Base-by-base conservation (phyloP, 176 grass and related monocot genomes). In the Carex parvula region DNA sequence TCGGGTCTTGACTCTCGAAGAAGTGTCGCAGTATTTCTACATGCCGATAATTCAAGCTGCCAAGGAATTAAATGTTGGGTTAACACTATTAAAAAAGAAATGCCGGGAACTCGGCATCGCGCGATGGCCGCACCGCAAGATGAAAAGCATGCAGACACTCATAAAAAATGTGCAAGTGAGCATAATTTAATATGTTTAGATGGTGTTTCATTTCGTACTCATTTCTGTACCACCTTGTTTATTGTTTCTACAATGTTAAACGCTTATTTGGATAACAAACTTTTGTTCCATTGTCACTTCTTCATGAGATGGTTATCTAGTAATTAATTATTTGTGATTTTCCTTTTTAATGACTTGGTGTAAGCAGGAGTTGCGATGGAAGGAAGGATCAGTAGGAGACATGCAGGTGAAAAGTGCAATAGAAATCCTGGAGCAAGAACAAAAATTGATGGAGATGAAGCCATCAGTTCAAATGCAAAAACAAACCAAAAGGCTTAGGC, bases 1-100 rank as follows among this genome's bases (percentile, higher is more conserved):
- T 21, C 35, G 41, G 8, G 61, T 65, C 10, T 66, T 67, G 26
- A 67, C 60, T 16, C 20, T 53, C 0, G 61, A 82, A 82, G 80
- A 82, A 39, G 61, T 82, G 18, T 82, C 80, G 10, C 80, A 53
- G 22, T 82, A 82, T 82, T 82, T 82, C 46, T 82, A 62, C 80
- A 67, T 82, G 80, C 80, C 80, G 1, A 82, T 82, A 82, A 53
- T 82, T 33, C 41, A 82, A 82, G 80, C 80, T 16, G 80, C 80
- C 12, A 82, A 82, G 59, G 80, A 82, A 65, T 48, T 82, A 65
- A 82, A 82, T 82, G 37, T 82, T 17, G 80, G 80, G 18, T 53
- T 82, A 64, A 82, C 80, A 9, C 80, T 82, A 12, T 39, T 82
- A 0, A 82, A 82, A 41, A 82, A 82, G 61, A 82, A 42, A 22